A percentile compares a stretch with the other conserved stretches of the same genome.
Evolutionary conservation across 1,139 yeast genomes (phyloP).

Genomic region (Blastobotrys raffinosifermentans): DNA sequence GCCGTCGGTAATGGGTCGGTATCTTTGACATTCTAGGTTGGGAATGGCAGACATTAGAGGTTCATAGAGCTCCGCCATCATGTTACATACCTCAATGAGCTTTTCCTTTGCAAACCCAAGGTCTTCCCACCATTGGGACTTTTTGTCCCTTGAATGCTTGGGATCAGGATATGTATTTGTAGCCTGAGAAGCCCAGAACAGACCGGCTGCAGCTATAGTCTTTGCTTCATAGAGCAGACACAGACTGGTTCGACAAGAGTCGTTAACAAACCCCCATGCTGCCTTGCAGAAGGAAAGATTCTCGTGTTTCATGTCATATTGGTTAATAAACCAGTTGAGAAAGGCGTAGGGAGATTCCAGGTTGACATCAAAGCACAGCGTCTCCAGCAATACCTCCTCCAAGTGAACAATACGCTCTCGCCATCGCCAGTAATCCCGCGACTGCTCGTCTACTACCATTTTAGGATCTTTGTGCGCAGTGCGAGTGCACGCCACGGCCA

Average conservation of each 20-base stretch:
- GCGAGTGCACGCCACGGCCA: slow-evolving; percentile 42
- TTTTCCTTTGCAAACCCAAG: slow-evolving; percentile 21
- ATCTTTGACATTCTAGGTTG: slow-evolving; percentile 5
- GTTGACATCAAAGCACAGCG: slow-evolving; percentile 46
- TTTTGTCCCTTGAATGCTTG: slow-evolving; percentile 7
- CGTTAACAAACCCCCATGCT: slow-evolving; percentile 39
- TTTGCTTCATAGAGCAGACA: slow-evolving; percentile 29
- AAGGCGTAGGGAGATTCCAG: slow-evolving; percentile 40
- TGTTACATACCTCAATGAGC: slow-evolving; percentile 27
- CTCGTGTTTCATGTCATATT: slow-evolving; percentile 22
- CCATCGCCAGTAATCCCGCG: slow-evolving; percentile 48
- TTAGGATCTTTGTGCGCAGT: slow-evolving; percentile 36
- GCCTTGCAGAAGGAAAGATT: slow-evolving; percentile 24
- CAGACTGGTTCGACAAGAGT: slow-evolving; percentile 35
- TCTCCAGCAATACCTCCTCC: slow-evolving; percentile 44
- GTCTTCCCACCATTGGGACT: slow-evolving; percentile 28
- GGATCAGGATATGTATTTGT: neutral
- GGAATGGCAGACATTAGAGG: slow-evolving; percentile 6
- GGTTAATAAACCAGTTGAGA: slow-evolving; percentile 16
- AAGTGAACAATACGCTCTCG: slow-evolving; percentile 39
- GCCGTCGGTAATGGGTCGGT: slow-evolving; percentile 4
- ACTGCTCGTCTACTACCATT: slow-evolving; percentile 40
- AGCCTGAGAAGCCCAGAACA: slow-evolving; percentile 32
- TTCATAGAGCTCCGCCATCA: slow-evolving; percentile 31
- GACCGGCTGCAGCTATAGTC: slow-evolving; percentile 35